Percentiles rank a stretch among this genome's conserved stretches.
These are phyloP conservation scores for Penicillium verhagenii DNA, from an alignment of 495 filamentous ascomycete genomes.

Conservation along the genomic window DNA sequence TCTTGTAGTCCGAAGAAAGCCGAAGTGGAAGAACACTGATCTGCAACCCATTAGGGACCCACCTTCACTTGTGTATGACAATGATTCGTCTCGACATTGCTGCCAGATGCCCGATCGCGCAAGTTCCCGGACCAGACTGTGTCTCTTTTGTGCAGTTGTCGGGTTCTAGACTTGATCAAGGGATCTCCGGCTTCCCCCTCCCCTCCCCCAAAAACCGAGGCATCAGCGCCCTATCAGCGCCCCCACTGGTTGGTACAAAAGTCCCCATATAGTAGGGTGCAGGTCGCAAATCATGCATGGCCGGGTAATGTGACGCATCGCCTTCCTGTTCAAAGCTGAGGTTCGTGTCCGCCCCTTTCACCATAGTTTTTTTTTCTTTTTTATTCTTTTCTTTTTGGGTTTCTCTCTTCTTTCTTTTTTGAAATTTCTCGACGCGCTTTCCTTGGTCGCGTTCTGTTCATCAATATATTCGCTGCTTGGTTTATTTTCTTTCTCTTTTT, in stretches of 20 bases:
- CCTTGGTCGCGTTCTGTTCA: background rate
- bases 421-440: background rate
- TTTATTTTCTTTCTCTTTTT: background rate
- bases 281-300: slow-evolving; percentile 11
- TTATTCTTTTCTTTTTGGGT: background rate
- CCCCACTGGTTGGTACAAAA: background rate
- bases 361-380: background rate
- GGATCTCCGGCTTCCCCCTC: background rate
- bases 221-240: slow-evolving; percentile 1
- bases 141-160: background rate
- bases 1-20: slow-evolving; percentile 3
- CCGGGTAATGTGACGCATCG: slow-evolving; percentile 19
- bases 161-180: background rate
- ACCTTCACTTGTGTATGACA: background rate
- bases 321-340: background rate
- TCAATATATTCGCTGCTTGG: background rate
- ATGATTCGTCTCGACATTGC: slow-evolving; percentile 4
- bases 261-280: slow-evolving; percentile 7
- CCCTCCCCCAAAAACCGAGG: background rate
- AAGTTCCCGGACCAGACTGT: slow-evolving; percentile 2
- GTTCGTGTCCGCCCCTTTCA: background rate
- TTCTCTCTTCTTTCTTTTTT: background rate
- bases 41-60: slow-evolving; percentile 9
- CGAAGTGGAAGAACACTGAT: slow-evolving; percentile 9
- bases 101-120: slow-evolving; percentile 19